Evolutionary conservation across 441 rosid genomes (phyloP), one percentile per base, ranked within the genome.

Genomic region (Erodium trifolium): DNA sequence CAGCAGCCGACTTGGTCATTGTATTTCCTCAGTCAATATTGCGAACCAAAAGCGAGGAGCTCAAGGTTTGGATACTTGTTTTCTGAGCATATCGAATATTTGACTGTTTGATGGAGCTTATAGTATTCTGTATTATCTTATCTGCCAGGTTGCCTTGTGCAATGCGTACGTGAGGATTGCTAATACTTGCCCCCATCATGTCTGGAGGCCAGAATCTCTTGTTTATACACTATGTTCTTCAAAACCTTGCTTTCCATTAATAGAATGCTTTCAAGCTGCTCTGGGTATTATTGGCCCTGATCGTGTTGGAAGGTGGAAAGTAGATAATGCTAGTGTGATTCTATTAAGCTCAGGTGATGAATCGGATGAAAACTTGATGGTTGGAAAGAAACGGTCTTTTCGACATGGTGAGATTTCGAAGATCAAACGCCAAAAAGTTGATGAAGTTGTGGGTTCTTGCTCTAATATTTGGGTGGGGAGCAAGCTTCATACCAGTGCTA

Each of bases 41-140:
- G 82, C 87, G 87, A 87, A 89, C 96, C 66, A 87, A 83, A 75
- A 95, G 99, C 80, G 81, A 82, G 69, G 97, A 92, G 81, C 96
- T 95, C 71, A 90, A 90, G 99, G 99, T 95, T 47, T 71, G 69
- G 75, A 71, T 73, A 17, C 70, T 72, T 4, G 37, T 66, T 72
- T 5, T 53, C 39, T 72, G 51, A 59, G 75, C 69, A 75, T 23
- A 60, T 60, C n/a, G 9, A 14, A 12, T 27, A 11, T 10, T 12
- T 10, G 65, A 19, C 35, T 60, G 19, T 60, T 27, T 60, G 35
- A 57, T 17, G 63, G 63, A 57, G 23, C 63, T 57, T 18, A 57
- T 57, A 57, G 29, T 57, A 57, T 57, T 17, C 8, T 60, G 12
- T 60, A 27, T 60, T 23, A 12, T 60, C 66, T 47, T 59, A 13